Percentiles rank a stretch among this genome's conserved stretches.
Conservation (phyloP, 192 early-diverging fungal species). For the Coemansia furcata region DNA sequence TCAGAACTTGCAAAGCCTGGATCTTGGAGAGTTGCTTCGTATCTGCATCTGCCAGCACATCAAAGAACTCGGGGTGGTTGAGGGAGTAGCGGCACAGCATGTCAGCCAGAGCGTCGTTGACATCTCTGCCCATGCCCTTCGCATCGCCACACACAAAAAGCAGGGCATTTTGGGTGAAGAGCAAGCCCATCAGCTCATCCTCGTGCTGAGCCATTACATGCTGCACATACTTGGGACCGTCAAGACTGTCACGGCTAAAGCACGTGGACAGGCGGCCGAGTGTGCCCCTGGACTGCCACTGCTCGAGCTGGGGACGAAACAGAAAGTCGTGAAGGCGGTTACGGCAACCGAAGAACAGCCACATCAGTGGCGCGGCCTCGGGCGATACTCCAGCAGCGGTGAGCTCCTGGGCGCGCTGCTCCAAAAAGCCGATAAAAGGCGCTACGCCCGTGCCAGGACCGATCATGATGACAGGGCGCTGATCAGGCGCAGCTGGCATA, state of each 20-base stretch:
- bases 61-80: conserved; percentile 39
- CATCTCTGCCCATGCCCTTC: conserved; percentile 85
- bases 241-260: conserved; percentile 59
- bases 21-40: not conserved
- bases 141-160: conserved; percentile 85
- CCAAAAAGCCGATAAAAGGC: conserved; percentile 86
- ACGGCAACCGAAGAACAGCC: conserved; percentile 86
- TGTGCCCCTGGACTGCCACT: conserved; percentile 45
- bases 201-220: conserved; percentile 63
- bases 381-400: conserved; percentile 27
- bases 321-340: conserved; percentile 65
- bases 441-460: conserved; percentile 96
- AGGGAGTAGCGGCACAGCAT: conserved; percentile 53
- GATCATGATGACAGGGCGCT: conserved; percentile 78
- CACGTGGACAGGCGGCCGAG: conserved; percentile 62
- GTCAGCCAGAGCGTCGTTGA: conserved; percentile 72
- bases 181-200: conserved; percentile 56
- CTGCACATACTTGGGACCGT: conserved; percentile 74
- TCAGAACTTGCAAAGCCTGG: conserved; percentile 53
- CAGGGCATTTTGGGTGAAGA: conserved; percentile 60
- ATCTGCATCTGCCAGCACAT: not conserved
- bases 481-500: conserved; percentile 52
- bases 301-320: conserved; percentile 63
- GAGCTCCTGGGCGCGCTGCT: conserved; percentile 64
- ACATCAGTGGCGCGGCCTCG: conserved; percentile 12